These are phyloP conservation scores for Pichia sp. DNA, from an alignment of 1,139 yeast species.

Conservation along the genomic window DNA sequence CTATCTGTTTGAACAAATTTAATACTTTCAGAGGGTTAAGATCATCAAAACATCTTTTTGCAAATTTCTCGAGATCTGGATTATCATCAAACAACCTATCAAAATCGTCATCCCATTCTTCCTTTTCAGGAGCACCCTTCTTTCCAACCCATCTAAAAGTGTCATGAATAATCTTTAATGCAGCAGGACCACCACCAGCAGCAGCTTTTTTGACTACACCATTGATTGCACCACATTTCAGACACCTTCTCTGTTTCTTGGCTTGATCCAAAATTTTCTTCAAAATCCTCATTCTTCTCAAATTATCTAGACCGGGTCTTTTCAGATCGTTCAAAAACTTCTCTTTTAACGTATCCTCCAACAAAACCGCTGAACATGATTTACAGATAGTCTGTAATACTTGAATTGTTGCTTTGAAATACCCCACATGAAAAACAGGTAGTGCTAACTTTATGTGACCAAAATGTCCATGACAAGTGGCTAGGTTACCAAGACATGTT, in stretches of 20 bases:
- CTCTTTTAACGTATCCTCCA: slow-evolving; percentile 67
- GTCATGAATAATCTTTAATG: slow-evolving; percentile 91
- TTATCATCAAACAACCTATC: slow-evolving; percentile 60
- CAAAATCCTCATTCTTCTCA: slow-evolving; percentile 82
- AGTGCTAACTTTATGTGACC: slow-evolving; percentile 89
- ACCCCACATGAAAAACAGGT: slow-evolving; percentile 97
- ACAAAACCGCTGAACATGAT: slow-evolving; percentile 69
- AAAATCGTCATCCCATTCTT: slow-evolving; percentile 79
- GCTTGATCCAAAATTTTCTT: slow-evolving; percentile 85
- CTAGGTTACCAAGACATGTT: slow-evolving; percentile 88
- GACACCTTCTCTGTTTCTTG: slow-evolving; percentile 88
- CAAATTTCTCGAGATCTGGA: slow-evolving; percentile 85
- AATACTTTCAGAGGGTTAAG: slow-evolving; percentile 87
- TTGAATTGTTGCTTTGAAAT: slow-evolving; percentile 83
- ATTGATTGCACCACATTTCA: slow-evolving; percentile 78
- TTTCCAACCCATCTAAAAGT: slow-evolving; percentile 95
- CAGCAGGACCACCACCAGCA: slow-evolving; percentile 83
- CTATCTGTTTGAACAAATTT: slow-evolving; percentile 76
- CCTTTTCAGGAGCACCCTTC: slow-evolving; percentile 77
- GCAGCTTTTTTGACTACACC: slow-evolving; percentile 99
- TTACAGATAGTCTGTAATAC: slow-evolving; percentile 91
- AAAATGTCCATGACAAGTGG: slow-evolving; percentile 97
- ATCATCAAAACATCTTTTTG: slow-evolving; percentile 86
- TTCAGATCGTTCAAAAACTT: slow-evolving; percentile 68
- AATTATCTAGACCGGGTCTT: slow-evolving; percentile 82